Evolutionary conservation across 2,329 filamentous ascomycete genomes (phyloP).

Genomic region (Diaporthe amygdali): DNA sequence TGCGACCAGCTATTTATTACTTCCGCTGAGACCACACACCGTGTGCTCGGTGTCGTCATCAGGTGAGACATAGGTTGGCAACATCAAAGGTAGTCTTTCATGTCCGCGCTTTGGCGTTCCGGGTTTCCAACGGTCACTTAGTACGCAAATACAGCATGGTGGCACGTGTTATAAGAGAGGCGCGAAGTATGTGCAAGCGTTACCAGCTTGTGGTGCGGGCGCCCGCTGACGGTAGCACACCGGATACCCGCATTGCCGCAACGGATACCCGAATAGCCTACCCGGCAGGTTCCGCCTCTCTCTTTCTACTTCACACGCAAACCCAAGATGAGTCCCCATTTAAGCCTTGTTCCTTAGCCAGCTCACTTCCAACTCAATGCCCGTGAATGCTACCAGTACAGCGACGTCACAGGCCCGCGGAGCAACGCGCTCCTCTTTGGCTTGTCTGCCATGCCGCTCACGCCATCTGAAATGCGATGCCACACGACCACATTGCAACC

Average conservation of each 20-base stretch:
- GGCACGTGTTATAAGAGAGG: neutral
- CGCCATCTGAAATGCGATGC: constrained; percentile 2
- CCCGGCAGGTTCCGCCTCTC: neutral
- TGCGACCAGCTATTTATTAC: neutral
- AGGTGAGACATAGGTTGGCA: too few relatives aligned
- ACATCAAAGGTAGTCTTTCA: neutral
- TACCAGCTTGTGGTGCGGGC: neutral
- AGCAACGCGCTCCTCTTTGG: neutral
- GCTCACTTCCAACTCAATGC: neutral
- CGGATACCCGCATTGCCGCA: neutral
- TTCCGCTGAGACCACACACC: neutral
- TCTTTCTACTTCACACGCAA: neutral
- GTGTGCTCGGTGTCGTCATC: neutral
- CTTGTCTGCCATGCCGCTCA: neutral
- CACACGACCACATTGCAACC: neutral
- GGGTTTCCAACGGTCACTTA: neutral
- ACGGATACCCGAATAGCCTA: constrained; percentile 9
- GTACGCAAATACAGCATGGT: neutral
- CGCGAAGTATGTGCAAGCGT: neutral
- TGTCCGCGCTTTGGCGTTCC: neutral
- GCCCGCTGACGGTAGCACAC: neutral
- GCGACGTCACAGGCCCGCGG: neutral
- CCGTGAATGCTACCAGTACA: neutral
- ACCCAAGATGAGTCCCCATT: neutral
- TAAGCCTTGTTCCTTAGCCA: neutral